Evolutionary conservation across 139 green algal species (phyloP), one percentile per base, ranked within the genome.

Genomic region (Monoraphidium neglectum): DNA sequence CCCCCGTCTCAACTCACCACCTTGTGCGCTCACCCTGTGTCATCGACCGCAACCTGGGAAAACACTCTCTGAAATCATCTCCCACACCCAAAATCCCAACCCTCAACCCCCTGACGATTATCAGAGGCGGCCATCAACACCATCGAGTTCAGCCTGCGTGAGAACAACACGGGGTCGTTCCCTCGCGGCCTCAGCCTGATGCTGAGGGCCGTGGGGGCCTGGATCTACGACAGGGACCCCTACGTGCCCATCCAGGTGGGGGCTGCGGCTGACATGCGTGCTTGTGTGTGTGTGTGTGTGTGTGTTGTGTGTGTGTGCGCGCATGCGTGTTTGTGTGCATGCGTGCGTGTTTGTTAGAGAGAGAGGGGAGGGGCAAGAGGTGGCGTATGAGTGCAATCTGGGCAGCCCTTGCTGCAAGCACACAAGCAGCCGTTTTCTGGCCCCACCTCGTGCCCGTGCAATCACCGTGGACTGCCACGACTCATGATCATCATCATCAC

Each of bases 161-260:
- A 99, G 87, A 99, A 99, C 92, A 99, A 99, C 90, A 99, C 96
- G 2, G 96, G 96, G 64, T 76, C 83, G 72, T 99, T 99, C 90
- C 96, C 96, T 5, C 89, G 96, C 46, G 96, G 96, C 3, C 89
- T 99, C 15, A 92, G 85, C 33, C 90, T 99, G 59, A 99, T 99
- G 96, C 89, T 99, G 73, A 88, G 93, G 43, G 90, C 93, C 46
- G 90, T 98, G 85, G 84, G 84, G 59, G 86, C 92, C 36, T 99
- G 96, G 96, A 94, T 99, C 80, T 99, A 99, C 74, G 94, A 97
- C 77, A 80, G 86, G 8, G 94, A 98, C 88, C 96, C 96, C 40
- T 93, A 98, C 81, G 77, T 91, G 79, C 90, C 92, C 38, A 89
- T 99, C 66, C 87, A 94, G 78, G 85, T 87, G 49, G 2, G 74